phyloP scores from a whole-genome alignment of 2,329 filamentous ascomycete genomes.

The Ilyonectria sp. region DNA sequence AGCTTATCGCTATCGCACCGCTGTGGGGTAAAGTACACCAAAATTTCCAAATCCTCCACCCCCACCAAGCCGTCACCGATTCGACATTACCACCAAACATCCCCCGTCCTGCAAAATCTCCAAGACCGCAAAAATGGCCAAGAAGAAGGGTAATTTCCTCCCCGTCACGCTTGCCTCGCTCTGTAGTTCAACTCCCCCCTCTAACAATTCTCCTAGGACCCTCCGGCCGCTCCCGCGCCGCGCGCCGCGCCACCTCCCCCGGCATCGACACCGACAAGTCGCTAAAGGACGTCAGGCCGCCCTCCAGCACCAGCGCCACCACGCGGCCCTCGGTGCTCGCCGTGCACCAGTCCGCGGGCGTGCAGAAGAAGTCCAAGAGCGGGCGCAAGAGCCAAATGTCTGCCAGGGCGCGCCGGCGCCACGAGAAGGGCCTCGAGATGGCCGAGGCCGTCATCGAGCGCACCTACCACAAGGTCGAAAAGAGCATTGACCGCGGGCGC shows the following conservation, averaged over 20 bases:
- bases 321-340: slow-evolving; percentile 78
- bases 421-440: slow-evolving; percentile 71
- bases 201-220: slow-evolving; percentile 60
- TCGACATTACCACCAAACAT: slow-evolving; percentile 30
- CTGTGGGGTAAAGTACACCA: slow-evolving; percentile 43
- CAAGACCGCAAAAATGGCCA: slow-evolving; percentile 49
- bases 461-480: slow-evolving; percentile 69
- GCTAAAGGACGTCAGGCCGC: slow-evolving; percentile 71
- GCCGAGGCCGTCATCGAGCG: slow-evolving; percentile 73
- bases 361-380: slow-evolving; percentile 76
- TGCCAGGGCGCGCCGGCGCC: slow-evolving; percentile 67
- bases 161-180: fast-evolving
- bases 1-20: slow-evolving; percentile 31
- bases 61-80: slow-evolving; percentile 40
- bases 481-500: slow-evolving; percentile 66
- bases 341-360: slow-evolving; percentile 76
- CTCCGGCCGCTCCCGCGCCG: slow-evolving; percentile 81
- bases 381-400: slow-evolving; percentile 69
- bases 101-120: slow-evolving; percentile 1
- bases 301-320: slow-evolving; percentile 54
- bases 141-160: slow-evolving; percentile 46
- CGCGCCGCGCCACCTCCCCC: slow-evolving; percentile 79
- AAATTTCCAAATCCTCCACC: slow-evolving; percentile 45
- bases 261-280: slow-evolving; percentile 81
- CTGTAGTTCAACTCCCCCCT: fast-evolving